phyloP scores from a whole-genome alignment of 2,329 filamentous ascomycete species.

The Calonectria naviculata region DNA sequence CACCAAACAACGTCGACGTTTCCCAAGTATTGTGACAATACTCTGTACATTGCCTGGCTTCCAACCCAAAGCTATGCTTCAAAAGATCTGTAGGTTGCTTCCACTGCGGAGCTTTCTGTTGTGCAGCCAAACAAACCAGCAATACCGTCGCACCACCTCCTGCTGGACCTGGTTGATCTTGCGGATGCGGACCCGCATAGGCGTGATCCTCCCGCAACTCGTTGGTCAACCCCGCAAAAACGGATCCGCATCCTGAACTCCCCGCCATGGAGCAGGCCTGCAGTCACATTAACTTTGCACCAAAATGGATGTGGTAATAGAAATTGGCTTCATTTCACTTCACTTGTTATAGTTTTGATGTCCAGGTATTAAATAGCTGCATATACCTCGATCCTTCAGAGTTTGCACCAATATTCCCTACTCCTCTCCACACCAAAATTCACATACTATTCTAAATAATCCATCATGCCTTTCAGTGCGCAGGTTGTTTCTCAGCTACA shows the following conservation, averaged over 20 bases:
- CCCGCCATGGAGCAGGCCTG: background rate
- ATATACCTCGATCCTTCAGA: background rate
- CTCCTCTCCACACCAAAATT: background rate
- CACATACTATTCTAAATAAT: background rate
- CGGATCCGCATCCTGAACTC: conserved; percentile 29
- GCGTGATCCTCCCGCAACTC: background rate
- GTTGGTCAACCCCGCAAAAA: conserved; percentile 8
- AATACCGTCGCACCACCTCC: background rate
- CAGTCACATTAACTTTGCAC: background rate
- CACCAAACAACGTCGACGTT: too few relatives aligned
- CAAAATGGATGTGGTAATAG: background rate
- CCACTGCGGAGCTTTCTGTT: background rate
- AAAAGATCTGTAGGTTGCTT: background rate
- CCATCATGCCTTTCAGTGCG: conserved; percentile 31
- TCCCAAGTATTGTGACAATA: background rate
- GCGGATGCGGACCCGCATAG: conserved; percentile 20
- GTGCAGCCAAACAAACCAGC: background rate
- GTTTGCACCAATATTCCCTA: too few relatives aligned
- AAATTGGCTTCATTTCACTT: background rate
- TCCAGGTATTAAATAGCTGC: conserved; percentile 9
- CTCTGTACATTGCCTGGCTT: background rate
- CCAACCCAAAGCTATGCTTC: background rate
- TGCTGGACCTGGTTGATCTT: background rate
- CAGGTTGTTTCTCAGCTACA: conserved; percentile 27
- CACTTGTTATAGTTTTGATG: background rate